Percentiles rank a stretch among this genome's conserved stretches.
Evolutionary conservation across 306 rosid genomes (phyloP).

Genomic region (Prunus fruticosa): DNA sequence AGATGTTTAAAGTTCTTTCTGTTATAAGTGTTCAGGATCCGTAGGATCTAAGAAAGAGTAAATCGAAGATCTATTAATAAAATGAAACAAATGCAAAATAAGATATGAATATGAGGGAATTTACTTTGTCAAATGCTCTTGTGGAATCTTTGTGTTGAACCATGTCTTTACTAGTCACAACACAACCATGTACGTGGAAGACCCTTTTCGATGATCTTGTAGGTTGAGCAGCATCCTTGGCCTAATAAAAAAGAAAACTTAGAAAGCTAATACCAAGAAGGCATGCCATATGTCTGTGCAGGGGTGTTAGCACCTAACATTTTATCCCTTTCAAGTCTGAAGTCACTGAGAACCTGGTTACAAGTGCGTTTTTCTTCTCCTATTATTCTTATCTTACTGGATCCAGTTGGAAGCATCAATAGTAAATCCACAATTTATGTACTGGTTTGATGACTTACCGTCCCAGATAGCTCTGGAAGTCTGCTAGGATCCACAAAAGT

Average conservation of each 20-base stretch:
- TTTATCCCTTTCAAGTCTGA: background rate
- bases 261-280: background rate
- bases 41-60: background rate
- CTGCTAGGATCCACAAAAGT: slow-evolving; percentile 69
- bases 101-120: slow-evolving; percentile 16
- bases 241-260: slow-evolving; percentile 36
- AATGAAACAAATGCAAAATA: background rate
- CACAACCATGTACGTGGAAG: slow-evolving; percentile 86
- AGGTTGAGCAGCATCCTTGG: slow-evolving; percentile 40
- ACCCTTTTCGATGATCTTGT: slow-evolving; percentile 58
- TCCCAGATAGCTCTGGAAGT: slow-evolving; percentile 51
- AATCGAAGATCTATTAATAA: background rate
- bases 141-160: slow-evolving; percentile 56
- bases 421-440: background rate
- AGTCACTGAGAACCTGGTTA: background rate
- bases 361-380: background rate
- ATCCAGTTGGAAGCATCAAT: background rate
- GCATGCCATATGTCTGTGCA: background rate
- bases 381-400: background rate
- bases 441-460: slow-evolving; percentile 33
- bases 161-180: slow-evolving; percentile 76
- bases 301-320: background rate
- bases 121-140: slow-evolving; percentile 71
- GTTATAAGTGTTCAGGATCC: too few relatives aligned
- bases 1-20: background rate